phyloP scores from a whole-genome alignment of 495 filamentous ascomycete genomes.

The Parachaetomium inaequale region DNA sequence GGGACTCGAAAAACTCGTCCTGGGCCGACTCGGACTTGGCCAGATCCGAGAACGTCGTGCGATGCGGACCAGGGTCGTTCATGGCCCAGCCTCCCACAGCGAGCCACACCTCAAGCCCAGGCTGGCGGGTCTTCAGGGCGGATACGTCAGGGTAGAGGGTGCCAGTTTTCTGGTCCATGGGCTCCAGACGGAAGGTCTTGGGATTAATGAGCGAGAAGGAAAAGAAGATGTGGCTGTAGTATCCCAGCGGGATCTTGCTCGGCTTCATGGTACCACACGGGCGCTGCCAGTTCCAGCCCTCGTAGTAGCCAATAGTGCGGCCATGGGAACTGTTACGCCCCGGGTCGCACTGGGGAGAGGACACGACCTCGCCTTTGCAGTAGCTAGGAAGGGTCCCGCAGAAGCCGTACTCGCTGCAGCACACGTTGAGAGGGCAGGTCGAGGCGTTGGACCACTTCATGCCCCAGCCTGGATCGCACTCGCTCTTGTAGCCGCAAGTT shows the following conservation, averaged over 20 bases:
- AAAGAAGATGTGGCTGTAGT: constrained; percentile 3
- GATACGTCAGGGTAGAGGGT: constrained; percentile 14
- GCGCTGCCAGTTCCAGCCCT: constrained; percentile 11
- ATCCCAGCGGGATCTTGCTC: background rate
- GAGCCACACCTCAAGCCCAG: constrained; percentile 35
- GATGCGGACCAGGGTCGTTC: constrained; percentile 22
- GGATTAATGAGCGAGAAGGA: background rate
- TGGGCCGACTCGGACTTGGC: constrained; percentile 5
- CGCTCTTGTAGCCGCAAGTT: background rate
- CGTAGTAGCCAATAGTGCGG: constrained; percentile 4
- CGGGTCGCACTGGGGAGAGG: background rate
- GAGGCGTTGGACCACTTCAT: constrained; percentile 4
- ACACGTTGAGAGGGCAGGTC: constrained; percentile 26
- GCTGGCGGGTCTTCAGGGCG: constrained; percentile 28
- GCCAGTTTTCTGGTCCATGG: background rate
- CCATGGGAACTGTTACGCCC: background rate
- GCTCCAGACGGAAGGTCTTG: background rate
- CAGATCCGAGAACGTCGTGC: constrained; percentile 10
- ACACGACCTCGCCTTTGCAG: background rate
- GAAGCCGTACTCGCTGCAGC: constrained; percentile 23
- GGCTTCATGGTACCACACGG: constrained; percentile 4
- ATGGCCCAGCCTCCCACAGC: constrained; percentile 44
- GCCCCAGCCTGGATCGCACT: constrained; percentile 7
- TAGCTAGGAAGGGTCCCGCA: background rate
- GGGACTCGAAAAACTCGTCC: constrained; percentile 23